phyloP scores from a whole-genome alignment of 2,329 filamentous ascomycete genomes.

The Scopulariopsis brevicaulis region DNA sequence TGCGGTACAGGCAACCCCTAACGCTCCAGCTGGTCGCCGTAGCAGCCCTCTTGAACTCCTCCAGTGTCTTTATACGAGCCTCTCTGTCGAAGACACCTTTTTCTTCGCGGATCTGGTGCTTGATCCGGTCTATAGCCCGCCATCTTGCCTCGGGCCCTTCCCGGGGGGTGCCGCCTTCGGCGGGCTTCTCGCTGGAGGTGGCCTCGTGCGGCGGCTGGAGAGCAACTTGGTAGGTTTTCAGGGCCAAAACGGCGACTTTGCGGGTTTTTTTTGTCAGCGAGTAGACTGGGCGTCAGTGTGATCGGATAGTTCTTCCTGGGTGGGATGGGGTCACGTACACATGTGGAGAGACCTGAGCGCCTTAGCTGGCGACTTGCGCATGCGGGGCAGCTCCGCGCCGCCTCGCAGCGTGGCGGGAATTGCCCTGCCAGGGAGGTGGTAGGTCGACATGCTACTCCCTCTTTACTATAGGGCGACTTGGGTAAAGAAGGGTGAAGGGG shows the following conservation, averaged over 20 bases:
- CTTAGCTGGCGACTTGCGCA: neutral
- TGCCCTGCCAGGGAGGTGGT: neutral
- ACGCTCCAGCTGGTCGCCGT: neutral
- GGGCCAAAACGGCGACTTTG: neutral
- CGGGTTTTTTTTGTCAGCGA: neutral
- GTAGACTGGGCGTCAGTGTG: neutral
- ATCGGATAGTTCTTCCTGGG: neutral
- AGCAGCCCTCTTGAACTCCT: neutral
- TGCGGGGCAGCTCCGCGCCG: neutral
- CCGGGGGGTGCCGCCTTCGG: neutral
- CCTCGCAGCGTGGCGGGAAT: neutral
- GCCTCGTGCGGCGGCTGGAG: neutral
- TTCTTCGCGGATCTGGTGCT: neutral
- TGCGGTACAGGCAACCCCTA: neutral
- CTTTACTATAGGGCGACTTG: no score
- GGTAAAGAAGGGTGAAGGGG: no score
- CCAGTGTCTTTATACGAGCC: neutral
- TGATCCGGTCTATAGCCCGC: neutral
- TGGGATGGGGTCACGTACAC: neutral
- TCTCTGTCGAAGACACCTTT: neutral
- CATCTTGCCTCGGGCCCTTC: neutral
- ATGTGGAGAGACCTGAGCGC: neutral
- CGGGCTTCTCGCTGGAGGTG: neutral
- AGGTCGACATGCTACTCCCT: neutral
- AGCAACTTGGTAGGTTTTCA: neutral